Evolutionary conservation across 2,329 filamentous ascomycete species (phyloP), one percentile per base, ranked within the genome.

Genomic region (Trichophyton benhamiae): DNA sequence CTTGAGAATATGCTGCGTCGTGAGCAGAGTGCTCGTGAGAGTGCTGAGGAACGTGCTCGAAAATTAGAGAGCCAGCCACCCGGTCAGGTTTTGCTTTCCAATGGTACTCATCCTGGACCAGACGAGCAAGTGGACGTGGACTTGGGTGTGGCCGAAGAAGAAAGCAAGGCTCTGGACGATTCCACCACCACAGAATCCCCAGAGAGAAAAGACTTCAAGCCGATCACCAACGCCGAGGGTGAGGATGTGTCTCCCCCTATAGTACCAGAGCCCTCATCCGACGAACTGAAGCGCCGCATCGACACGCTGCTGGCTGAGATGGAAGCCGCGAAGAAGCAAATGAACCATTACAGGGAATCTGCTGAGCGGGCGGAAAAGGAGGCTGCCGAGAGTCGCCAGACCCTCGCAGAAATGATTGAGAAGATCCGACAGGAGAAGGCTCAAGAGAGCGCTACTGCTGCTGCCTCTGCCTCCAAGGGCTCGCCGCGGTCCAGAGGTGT

Each of bases 361-460:
- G 91, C 91, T 7, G 88, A 96, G 72, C 81, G 78, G 62, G 91
- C 91, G 2, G 92, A 97, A 71, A 77, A 82, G 7, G 91, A 96
- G 68, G 83, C 87, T 53, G 84, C 87, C 60, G 79, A 83, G 48
- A 84, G 86, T 60, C 85, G 87, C 60, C 86, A 87, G 72, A 87
- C 87, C 1, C 76, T 99, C 52, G 86, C 88, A 0, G 89, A 96
- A 70, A 94, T 97, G 89, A 86, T 96, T 11, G 80, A 89, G 67
- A 86, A 87, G 66, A 87, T 96, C 61, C 84, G 91, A 60, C 80
- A 79, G 67, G 85, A 91, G 64, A 74, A 73, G 41, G 67, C 84
- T 85, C 67, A 83, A 82, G 33, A 76, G 71, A 65, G 77, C 6
- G 33, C 33, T 3, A 13, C 33, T n/a, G 41, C 41, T 75, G 66